These are phyloP conservation scores for Penstemon newberryi DNA, from an alignment of 257 asterid genomes.

Conservation along the genomic window DNA sequence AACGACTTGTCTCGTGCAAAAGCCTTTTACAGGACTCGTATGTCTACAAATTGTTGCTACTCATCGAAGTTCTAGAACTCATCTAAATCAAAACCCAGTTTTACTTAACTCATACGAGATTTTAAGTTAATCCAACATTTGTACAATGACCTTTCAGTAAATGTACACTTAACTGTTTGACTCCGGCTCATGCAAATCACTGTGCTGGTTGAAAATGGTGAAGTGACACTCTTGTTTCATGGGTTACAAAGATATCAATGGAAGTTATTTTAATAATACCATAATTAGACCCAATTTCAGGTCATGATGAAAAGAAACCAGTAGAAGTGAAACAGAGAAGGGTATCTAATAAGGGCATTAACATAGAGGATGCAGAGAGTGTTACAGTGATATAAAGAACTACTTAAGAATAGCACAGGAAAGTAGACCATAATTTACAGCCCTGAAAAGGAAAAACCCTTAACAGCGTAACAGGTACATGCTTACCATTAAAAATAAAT, in stretches of 20 bases:
- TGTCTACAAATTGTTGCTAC: not conserved
- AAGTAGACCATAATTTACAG: not conserved
- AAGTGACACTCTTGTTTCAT: conserved; percentile 2
- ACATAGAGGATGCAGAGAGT: no score
- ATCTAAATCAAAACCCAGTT: not conserved
- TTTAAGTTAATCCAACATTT: not conserved
- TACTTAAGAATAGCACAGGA: not conserved
- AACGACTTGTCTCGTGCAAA: not conserved
- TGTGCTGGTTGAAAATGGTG: not conserved
- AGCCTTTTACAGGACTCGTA: not conserved
- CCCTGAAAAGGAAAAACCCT: not conserved
- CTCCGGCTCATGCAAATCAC: conserved; percentile 3
- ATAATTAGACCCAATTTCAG: not conserved
- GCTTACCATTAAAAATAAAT: conserved; percentile 15
- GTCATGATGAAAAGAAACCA: not conserved
- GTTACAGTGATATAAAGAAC: no score
- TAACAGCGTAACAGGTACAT: not conserved
- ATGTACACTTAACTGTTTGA: not conserved
- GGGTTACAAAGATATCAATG: conserved; percentile 20
- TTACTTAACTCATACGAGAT: not conserved
- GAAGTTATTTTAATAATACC: conserved; percentile 5
- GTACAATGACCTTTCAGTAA: not conserved
- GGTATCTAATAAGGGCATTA: no score
- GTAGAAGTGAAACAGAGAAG: no score
- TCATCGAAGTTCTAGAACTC: conserved; percentile 1